A percentile compares a stretch with the other conserved stretches of the same genome.
phyloP scores from a whole-genome alignment of 2,329 filamentous ascomycete genomes.

The Trichoderma endophyticum region DNA sequence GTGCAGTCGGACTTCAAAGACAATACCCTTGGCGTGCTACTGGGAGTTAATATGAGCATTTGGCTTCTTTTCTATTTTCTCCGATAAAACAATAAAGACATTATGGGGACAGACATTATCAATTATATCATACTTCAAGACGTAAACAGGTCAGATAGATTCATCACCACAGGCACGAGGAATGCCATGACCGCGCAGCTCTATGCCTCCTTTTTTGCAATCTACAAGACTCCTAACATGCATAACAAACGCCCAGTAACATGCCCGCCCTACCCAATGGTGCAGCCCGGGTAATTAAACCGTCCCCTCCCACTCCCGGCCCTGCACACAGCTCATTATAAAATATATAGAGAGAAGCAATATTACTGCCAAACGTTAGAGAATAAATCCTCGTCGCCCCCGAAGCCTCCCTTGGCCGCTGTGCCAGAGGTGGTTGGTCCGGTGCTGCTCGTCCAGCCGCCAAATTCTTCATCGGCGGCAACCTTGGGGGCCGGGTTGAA shows the following conservation, averaged over 20 bases:
- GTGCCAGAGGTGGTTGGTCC: slow-evolving; percentile 40
- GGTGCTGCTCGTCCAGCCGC: slow-evolving; percentile 81
- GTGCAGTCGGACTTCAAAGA: slow-evolving; percentile 6
- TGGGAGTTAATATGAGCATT: background rate
- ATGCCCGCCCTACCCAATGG: slow-evolving; percentile 30
- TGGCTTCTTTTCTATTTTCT: background rate
- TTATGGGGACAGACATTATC: slow-evolving; percentile 12
- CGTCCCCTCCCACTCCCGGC: slow-evolving; percentile 19
- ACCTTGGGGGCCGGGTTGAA: slow-evolving; percentile 67
- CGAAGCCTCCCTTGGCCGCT: slow-evolving; percentile 59
- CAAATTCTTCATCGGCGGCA: slow-evolving; percentile 89
- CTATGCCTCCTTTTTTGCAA: slow-evolving; percentile 21
- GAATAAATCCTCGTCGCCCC: slow-evolving; percentile 80
- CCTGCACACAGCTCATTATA: slow-evolving; percentile 1
- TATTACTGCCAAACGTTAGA: slow-evolving; percentile 87
- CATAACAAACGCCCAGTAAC: slow-evolving; percentile 29
- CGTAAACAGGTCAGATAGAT: background rate
- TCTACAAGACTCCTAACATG: slow-evolving; percentile 34
- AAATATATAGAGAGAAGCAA: slow-evolving; percentile 5
- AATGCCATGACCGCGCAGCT: background rate
- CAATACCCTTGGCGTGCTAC: slow-evolving; percentile 22
- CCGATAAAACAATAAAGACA: background rate
- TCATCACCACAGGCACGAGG: background rate
- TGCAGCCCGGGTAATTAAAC: background rate
- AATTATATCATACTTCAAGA: slow-evolving; percentile 1